phyloP scores from a whole-genome alignment of 2,329 filamentous ascomycete genomes.

The Colletotrichum shisoi region DNA sequence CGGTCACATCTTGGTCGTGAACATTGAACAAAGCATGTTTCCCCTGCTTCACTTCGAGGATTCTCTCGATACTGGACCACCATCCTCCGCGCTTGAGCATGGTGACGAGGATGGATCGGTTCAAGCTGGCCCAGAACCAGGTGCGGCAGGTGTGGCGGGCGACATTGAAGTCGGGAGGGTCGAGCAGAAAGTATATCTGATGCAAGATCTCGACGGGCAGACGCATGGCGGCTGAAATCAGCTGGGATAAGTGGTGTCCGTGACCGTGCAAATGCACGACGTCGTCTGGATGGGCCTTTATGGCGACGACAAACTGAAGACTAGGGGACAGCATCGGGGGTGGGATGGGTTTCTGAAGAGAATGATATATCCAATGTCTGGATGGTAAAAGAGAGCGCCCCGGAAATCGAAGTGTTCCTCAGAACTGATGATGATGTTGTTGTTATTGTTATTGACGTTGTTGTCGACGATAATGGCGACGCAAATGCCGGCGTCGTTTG shows the following conservation, averaged over 20 bases:
- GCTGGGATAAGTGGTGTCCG: background rate
- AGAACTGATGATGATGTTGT: background rate
- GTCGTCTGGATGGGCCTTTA: background rate
- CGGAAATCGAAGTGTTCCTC: background rate
- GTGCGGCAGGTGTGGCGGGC: conserved; percentile 66
- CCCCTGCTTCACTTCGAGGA: conserved; percentile 35
- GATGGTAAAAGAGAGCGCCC: background rate
- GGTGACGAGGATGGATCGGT: conserved; percentile 56
- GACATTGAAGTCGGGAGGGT: conserved; percentile 61
- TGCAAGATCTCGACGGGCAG: conserved; percentile 51
- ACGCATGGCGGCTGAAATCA: conserved; percentile 41
- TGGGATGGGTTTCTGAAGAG: background rate
- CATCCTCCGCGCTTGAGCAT: conserved; percentile 67
- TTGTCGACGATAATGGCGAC: background rate
- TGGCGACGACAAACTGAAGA: background rate
- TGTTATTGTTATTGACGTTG: too few species aligned
- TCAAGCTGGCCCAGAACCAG: conserved; percentile 68
- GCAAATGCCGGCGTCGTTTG: background rate
- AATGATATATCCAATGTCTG: background rate
- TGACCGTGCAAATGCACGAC: background rate
- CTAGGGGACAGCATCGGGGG: background rate
- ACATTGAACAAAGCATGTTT: background rate
- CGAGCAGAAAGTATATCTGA: conserved; percentile 48
- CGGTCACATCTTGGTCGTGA: conserved; percentile 30
- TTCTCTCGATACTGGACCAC: conserved; percentile 51